These are phyloP conservation scores for Narthecium ossifragum DNA, from an alignment of 106 monocot species.

Conservation along the genomic window DNA sequence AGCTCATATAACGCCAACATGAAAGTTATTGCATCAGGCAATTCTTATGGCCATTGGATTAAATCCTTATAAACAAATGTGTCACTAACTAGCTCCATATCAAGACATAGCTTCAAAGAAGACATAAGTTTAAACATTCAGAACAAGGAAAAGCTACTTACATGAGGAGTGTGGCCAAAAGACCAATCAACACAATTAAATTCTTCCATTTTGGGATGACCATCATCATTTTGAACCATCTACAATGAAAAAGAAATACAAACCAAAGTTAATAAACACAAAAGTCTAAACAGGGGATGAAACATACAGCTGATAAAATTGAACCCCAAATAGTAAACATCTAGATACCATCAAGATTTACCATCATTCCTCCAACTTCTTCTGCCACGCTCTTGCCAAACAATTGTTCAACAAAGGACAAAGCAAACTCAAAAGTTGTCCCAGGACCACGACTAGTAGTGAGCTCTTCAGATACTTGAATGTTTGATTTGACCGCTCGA, in stretches of 20 bases:
- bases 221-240: constrained; percentile 31
- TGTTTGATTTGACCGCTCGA: constrained; percentile 63
- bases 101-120: neutral
- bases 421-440: constrained; percentile 79
- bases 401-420: constrained; percentile 82
- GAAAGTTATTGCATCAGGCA: too few species aligned
- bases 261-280: neutral
- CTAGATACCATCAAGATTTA: constrained; percentile 15
- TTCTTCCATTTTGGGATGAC: constrained; percentile 48
- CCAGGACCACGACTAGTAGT: constrained; percentile 97
- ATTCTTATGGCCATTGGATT: too few species aligned
- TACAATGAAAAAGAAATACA: constrained; percentile 14
- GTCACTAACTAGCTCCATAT: neutral
- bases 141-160: constrained; percentile 33
- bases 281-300: neutral
- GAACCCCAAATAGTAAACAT: too few species aligned
- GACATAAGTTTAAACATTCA: too few species aligned
- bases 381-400: constrained; percentile 61
- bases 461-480: constrained; percentile 88
- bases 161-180: constrained; percentile 56
- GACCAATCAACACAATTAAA: constrained; percentile 64
- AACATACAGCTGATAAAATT: too few species aligned
- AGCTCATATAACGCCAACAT: too few species aligned
- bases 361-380: constrained; percentile 58
- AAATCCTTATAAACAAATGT: too few species aligned